Percentiles rank a stretch among this genome's conserved stretches.
phyloP scores from a whole-genome alignment of 83 land plant genomes.

The Thuja plicata region DNA sequence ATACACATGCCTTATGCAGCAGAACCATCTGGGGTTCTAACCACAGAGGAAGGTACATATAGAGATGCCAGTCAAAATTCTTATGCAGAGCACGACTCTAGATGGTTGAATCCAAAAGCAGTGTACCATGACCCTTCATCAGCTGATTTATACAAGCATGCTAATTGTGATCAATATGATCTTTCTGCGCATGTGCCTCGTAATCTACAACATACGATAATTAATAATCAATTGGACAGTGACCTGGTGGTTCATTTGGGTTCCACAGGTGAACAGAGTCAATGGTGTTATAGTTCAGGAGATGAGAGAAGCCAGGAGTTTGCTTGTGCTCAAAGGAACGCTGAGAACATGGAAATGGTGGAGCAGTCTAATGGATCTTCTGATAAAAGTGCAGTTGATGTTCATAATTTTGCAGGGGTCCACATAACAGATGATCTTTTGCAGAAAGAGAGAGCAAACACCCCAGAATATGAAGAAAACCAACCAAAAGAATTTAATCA shows the following conservation, averaged over 20 bases:
- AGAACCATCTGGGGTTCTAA: not conserved
- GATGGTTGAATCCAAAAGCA: conserved; percentile 2
- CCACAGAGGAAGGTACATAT: not conserved
- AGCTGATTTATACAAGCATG: not conserved
- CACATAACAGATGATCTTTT: conserved; percentile 3
- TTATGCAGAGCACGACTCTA: not conserved
- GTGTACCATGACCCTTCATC: not conserved
- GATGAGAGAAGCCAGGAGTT: not conserved
- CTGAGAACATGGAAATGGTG: conserved; percentile 1
- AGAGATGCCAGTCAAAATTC: not conserved
- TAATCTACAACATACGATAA: not conserved
- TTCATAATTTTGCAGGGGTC: not conserved
- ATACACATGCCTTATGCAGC: not conserved
- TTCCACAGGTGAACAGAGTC: not conserved
- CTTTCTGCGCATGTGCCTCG: not conserved
- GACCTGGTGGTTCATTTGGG: not conserved
- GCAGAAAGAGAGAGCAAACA: conserved; percentile 8
- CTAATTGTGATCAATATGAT: not conserved
- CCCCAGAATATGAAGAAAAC: not conserved
- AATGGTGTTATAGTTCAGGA: conserved; percentile 1
- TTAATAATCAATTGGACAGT: not conserved
- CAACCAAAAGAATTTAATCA: not conserved
- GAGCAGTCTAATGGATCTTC: not conserved
- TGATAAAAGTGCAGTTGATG: not conserved
- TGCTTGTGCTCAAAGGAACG: not conserved